These are phyloP conservation scores for Penicillium manginii DNA, from an alignment of 495 filamentous ascomycete genomes.

Conservation along the genomic window DNA sequence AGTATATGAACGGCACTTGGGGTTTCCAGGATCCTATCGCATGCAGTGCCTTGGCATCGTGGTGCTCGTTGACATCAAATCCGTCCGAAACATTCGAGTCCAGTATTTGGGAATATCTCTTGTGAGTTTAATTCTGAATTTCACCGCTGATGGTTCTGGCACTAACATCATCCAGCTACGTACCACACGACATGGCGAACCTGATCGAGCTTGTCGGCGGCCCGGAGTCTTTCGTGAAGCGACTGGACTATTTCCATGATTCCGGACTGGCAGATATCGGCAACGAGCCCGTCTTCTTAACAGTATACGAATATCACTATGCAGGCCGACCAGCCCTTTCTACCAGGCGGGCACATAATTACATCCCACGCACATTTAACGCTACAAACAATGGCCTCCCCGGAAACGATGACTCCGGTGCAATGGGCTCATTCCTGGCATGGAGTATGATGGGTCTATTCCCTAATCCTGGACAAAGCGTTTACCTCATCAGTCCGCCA, in stretches of 20 bases:
- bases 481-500: constrained; percentile 71
- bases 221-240: constrained; percentile 56
- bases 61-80: constrained; percentile 66
- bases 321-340: constrained; percentile 69
- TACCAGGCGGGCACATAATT: constrained; percentile 60
- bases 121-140: constrained; percentile 28
- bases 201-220: constrained; percentile 66
- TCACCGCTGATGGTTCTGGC: no score
- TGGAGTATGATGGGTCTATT: constrained; percentile 66
- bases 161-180: constrained; percentile 49
- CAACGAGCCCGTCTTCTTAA: constrained; percentile 74
- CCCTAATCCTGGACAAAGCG: constrained; percentile 63
- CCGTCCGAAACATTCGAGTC: constrained; percentile 72
- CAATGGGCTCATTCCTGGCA: constrained; percentile 62
- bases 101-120: constrained; percentile 70
- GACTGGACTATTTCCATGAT: constrained; percentile 70
- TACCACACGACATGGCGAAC: constrained; percentile 69
- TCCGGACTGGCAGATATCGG: constrained; percentile 69
- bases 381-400: constrained; percentile 63
- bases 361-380: constrained; percentile 67
- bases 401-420: constrained; percentile 68
- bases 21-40: constrained; percentile 70
- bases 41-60: constrained; percentile 59
- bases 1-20: constrained; percentile 67
- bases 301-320: constrained; percentile 74